phyloP scores from a whole-genome alignment of 148 eudicot genomes.

The Nepenthes gracilis region DNA sequence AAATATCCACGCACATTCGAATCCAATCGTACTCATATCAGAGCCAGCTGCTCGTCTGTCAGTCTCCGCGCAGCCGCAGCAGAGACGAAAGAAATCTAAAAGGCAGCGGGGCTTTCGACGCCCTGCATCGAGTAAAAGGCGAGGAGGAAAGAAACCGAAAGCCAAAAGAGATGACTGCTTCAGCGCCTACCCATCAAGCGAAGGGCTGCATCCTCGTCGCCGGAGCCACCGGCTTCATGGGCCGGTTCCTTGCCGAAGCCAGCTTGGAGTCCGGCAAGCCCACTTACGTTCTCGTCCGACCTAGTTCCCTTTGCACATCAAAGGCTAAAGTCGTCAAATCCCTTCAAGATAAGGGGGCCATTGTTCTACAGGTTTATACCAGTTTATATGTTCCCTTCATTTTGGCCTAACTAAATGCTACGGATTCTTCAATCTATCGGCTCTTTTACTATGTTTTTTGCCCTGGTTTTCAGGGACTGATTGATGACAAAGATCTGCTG shows the following conservation, averaged over 20 bases:
- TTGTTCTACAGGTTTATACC: constrained; percentile 16
- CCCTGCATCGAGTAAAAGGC: no score
- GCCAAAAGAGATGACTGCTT: constrained; percentile 10
- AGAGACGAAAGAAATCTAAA: no score
- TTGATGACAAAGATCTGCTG: constrained; percentile 27
- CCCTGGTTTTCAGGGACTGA: constrained; percentile 18
- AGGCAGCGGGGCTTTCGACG: no score
- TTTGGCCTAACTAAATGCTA: neutral
- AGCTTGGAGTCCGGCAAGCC: constrained; percentile 25
- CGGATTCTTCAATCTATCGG: neutral
- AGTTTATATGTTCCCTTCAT: neutral
- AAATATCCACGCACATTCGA: neutral
- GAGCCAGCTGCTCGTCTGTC: no score
- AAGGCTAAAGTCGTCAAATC: constrained; percentile 23
- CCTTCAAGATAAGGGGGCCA: constrained; percentile 44
- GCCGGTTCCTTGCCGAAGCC: constrained; percentile 40
- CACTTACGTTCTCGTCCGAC: constrained; percentile 34
- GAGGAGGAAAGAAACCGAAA: no score
- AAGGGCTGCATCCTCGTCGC: constrained; percentile 29
- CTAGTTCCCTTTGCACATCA: constrained; percentile 11
- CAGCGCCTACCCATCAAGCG: constrained; percentile 1
- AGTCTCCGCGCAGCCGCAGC: no score
- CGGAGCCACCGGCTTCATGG: constrained; percentile 59
- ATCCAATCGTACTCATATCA: neutral
- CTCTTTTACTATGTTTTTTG: neutral